Base-by-base conservation (phyloP, 2,329 filamentous ascomycete genomes). In the Penicillium frequentans region DNA sequence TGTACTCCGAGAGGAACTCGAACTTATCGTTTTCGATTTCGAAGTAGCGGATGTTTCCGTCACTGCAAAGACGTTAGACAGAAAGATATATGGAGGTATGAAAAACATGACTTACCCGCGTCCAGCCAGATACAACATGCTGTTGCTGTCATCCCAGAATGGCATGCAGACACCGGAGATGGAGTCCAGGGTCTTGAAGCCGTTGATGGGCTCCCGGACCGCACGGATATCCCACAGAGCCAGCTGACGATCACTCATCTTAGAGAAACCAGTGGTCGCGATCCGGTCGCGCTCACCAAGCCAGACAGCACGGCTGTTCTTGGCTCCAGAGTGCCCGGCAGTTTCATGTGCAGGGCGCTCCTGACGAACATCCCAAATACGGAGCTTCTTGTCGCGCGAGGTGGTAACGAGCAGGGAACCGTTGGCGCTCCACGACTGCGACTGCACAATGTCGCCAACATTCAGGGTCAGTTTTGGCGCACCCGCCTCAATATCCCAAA, bases 1-100 rank as follows among this genome's bases (percentile, higher is more conserved):
- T 96, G 84, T 98, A 95, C 75, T 98, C 93, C 62, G 92, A 96
- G 54, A 99, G 81, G 77, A 90, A 96, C 77, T 99, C 93, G 73
- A 99, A 97, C 77, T 97, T 97, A 82, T 98, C 93, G 78, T 98
- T 96, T 73, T 96, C 90, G 71, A 96, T 96, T 78, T 99, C 95
- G 75, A 90, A 99, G 83, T 99, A 99, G 63, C 95, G 93, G 72
- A 99, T 99, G 78, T 99, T 99, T 70, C 95, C 95, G 73, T 99
- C 95, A 76, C 91, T 95, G 27, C 7, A 8, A 27, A 44, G 48
- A 19, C 24, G 55, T 69, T 45, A 70, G 62, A 31, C 43, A 69
- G 59, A 35, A 21, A 33, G 16, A 31, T 21, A 8, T 26, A 8
- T 21, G 23, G 14, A 5, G 1, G 5, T 29, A 54, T 4, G 19